Conservation (phyloP, 106 monocot species). For the Posidonia australis region DNA sequence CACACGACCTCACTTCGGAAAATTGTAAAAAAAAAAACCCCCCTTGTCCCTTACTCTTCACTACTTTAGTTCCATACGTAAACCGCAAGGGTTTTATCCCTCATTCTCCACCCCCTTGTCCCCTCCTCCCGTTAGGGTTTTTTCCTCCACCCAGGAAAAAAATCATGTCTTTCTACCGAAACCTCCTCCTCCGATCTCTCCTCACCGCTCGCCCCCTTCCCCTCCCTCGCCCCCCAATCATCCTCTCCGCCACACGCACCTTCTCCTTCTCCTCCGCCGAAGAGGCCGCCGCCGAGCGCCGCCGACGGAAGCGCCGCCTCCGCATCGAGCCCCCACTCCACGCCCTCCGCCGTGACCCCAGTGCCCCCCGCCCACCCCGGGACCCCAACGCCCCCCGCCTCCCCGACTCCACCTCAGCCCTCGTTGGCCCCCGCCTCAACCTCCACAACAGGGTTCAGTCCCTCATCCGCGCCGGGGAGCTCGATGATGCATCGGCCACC, state of each 20-base stretch:
- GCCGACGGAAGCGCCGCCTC: conserved; percentile 80
- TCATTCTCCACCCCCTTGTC: neutral
- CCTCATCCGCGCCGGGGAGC: conserved; percentile 63
- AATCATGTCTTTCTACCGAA: conserved; percentile 3
- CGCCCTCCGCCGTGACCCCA: conserved; percentile 56
- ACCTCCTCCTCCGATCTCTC: conserved; percentile 4
- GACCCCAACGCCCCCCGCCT: conserved; percentile 73
- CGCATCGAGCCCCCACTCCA: conserved; percentile 85
- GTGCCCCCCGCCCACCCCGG: conserved; percentile 42
- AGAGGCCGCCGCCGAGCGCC: conserved; percentile 90
- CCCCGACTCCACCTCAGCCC: conserved; percentile 79
- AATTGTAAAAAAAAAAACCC: too few relatives aligned
- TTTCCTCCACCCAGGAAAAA: neutral
- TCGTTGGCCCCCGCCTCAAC: conserved; percentile 82
- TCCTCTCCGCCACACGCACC: conserved; percentile 20
- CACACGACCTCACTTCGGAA: too few relatives aligned
- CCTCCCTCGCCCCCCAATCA: neutral
- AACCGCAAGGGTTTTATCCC: neutral
- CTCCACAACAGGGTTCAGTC: conserved; percentile 93
- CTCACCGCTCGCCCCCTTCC: neutral
- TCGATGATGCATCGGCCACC: conserved; percentile 48
- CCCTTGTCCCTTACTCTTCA: too few relatives aligned
- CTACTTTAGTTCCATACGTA: too few relatives aligned
- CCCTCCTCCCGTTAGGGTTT: neutral
- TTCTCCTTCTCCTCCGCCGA: conserved; percentile 93